Base-by-base conservation (phyloP, 2,329 filamentous ascomycete species). In the Coniochaeta ligniaria region DNA sequence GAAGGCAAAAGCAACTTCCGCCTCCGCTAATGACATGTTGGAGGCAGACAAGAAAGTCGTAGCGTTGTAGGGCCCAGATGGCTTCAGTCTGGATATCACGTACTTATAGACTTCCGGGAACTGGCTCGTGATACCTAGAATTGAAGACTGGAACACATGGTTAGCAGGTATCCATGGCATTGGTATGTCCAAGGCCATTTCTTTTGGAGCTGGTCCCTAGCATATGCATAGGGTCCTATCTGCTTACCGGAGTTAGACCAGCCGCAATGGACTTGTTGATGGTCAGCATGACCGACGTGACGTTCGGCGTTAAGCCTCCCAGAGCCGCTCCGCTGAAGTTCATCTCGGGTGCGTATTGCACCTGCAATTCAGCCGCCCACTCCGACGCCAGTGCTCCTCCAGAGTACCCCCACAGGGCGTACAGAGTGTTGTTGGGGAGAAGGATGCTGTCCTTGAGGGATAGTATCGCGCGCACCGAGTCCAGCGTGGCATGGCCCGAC, bases 321-420 rank as follows among this genome's bases (percentile, higher is more conserved):
- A 84, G 63, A 0, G 79, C 81, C 1, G 75, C 77, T 2, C 80
- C 82, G 1, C 71, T 71, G 35, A 85, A 73, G 2, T 72, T 69
- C 6, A 85, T 68, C 43, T 83, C 80, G 0, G 82, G 80, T 0
- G 83, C 82, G 62, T 85, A 85, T 5, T 71, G 70, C 0, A 73
- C 71, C 50, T 81, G 80, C 24, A 84, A 67, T 57, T 84, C 80
- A 17, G 79, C 77, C 0, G 82, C 82, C 73, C 76, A 82, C 33
- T 79, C 80, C 2, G 73, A 78, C 0, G 81, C 81, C 20, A 84
- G 63, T 1, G 77, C 76, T 4, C 83, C 83, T 2, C 83, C 83
- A 0, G 79, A 83, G 65, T 84, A 85, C 0, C 83, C 83, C 80
- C 79, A 82, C 60, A 82, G 68, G 0, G 73, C 73, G 67, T 69